Base-by-base conservation (phyloP, 176 grass and related monocot genomes). In the Alopecurus myosuroides region DNA sequence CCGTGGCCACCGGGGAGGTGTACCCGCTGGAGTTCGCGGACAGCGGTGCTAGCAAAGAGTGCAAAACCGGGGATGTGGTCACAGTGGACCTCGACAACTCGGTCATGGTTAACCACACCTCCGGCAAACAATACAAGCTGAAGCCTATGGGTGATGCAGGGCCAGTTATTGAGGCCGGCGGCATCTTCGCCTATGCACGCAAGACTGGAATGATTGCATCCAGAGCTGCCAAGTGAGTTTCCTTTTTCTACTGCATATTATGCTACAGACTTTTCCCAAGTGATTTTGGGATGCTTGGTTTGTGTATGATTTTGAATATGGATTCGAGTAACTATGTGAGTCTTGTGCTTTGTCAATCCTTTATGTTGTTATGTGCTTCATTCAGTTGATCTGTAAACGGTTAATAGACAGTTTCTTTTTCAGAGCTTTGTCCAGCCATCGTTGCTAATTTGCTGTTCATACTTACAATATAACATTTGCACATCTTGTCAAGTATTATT, bases 61-160 rank as follows among this genome's bases (percentile, higher is more conserved):
- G 96, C 75, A 81, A 70, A 25, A 93, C 95, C 1, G 96, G 91
- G 77, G 91, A 98, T 86, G 77, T 92, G 42, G 80, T 98, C 82
- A 95, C 96, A 0, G 87, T 98, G 11, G 91, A 98, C 69, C 90
- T 98, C 61, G 87, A 44, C 18, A 91, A 74, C 26, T 92, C 80
- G 60, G 37, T 88, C 60, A 30, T 95, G 81, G 83, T 95, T 76
- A 98, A 98, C 55, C 93, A 95, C 81, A 95, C 89, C 45, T 90
- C 91, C 26, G 89, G 91, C 20, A 98, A 93, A 84, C 89, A 95
- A 89, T 95, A 91, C 86, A 87, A 85, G 76, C 84, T 95, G 57
- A 98, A 98, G 81, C 91, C 93, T 18, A 95, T 98, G 37, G 93
- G 96, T 20, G 96, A 98, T 83, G 96, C 96, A 2, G 96, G 96